Evolutionary conservation across 2,329 filamentous ascomycete genomes (phyloP), one percentile per base, ranked within the genome.

Genomic region (Fusarium sulawesiense): DNA sequence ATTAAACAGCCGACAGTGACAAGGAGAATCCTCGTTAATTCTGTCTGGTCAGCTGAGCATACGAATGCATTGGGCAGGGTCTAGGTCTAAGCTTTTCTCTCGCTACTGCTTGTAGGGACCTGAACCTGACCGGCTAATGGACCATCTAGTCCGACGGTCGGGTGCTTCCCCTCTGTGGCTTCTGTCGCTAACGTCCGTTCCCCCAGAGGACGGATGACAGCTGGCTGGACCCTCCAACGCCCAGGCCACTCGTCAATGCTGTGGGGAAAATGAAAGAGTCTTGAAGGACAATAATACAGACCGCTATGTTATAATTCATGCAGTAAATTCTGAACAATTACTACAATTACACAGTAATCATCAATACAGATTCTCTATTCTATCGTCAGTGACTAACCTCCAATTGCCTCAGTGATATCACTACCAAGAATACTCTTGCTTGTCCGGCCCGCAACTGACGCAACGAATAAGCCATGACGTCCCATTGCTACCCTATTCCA

Each of bases 71-170:
- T 30, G 29, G 29, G 29, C 49, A 51, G 49, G 49, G 49, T 51
- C 49, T 23, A 16, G 20, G 49, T 51, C 49, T 27, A 27, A 51
- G 49, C 49, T 41, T 23, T 27, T 37, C 29, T 18, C 63, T 64
- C 63, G 62, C 68, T 70, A 70, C 67, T 71, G 70, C 63, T 55
- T 55, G 57, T 62, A 70, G 63, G 70, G 62, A 51, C 48, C 48
- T 50, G 30, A 23, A 18, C 46, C 46, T 44, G n/a, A 9, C 42
- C 42, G 14, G 42, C 21, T 21, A 27, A 23, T 49, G 20, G 30
- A 72, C 51, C 50, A 56, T 37, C 50, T 60, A 62, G 57, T 20
- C 51, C 34, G 42, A 50, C 46, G 45, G 32, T 18, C 53, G 34
- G 49, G 56, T 50, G 55, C 46, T 46, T 40, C 37, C 20, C 48